Base-by-base conservation (phyloP, 1,284 basidiomycete genomes). In the Grifola frondosa region DNA sequence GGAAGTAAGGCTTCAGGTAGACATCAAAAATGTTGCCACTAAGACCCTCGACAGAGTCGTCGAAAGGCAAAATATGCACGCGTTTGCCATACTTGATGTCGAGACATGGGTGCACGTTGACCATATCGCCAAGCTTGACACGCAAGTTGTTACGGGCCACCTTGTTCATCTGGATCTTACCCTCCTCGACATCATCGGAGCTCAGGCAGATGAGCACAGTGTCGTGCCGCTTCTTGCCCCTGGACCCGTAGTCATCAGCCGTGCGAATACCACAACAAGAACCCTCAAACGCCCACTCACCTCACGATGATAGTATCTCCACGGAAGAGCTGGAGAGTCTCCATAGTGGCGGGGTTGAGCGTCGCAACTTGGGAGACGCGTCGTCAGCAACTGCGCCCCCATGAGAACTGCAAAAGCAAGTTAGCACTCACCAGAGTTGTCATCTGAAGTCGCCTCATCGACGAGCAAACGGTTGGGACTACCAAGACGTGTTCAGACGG, bases 41-140 rank as follows among this genome's bases (percentile, higher is more conserved):
- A 37, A 99, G 77, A 57, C 91, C 97, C 71, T 99, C 97, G 52
- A 99, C 77, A 9, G 96, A 98, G 74, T 99, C 97, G 61, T 98
- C 95, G 62, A 99, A 99, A 10, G 97, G 97, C 19, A 99, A 76
- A 42, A 99, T 81, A 66, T 99, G 97, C 32, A 99, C 85, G 44
- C 96, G 88, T 69, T 99, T 99, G 58, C 97, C 97, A 67, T 99
- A 99, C 70, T 98, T 98, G 78, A 99, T 99, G 62, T 99, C 96
- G 56, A 90, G 82, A 66, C 95, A 97, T 54, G 93, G 84, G 62
- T 98, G 94, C 2, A 99, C 92, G 51, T 91, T 92, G 62, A 93
- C 90, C 33, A 98, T 78, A 67, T 99, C 97, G 37, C 91, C 96
- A 32, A 99, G 85, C 76, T 98, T 99, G 59, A 98, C 91, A 40